Evolutionary conservation across 2,329 filamentous ascomycete genomes (phyloP).

Genomic region (Pestalotiopsis sp.): DNA sequence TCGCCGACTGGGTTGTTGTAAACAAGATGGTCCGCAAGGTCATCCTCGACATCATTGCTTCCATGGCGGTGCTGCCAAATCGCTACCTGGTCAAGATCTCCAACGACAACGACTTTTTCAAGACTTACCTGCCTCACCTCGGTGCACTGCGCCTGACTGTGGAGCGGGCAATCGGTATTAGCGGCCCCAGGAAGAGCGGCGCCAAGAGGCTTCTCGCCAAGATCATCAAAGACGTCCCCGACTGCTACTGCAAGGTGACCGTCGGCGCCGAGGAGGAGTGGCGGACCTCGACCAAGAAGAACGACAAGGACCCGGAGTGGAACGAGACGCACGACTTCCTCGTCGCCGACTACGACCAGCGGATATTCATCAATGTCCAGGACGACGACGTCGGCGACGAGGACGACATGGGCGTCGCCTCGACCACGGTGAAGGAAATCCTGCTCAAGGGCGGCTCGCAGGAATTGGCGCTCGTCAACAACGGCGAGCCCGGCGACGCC

Average conservation of each 20-base stretch:
- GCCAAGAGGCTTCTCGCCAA: conserved; percentile 40
- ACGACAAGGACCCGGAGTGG: conserved; percentile 43
- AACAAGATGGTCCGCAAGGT: conserved; percentile 43
- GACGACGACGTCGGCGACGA: conserved; percentile 48
- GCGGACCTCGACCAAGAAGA: conserved; percentile 42
- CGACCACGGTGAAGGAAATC: conserved; percentile 27
- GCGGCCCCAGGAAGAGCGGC: conserved; percentile 37
- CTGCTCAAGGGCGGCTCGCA: conserved; percentile 41
- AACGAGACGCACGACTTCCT: conserved; percentile 50
- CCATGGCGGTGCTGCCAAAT: conserved; percentile 48
- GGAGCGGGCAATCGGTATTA: conserved; percentile 37
- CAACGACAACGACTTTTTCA: conserved; percentile 46
- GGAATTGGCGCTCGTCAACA: conserved; percentile 37
- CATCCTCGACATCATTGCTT: conserved; percentile 41
- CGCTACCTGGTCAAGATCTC: conserved; percentile 49
- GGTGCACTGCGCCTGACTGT: conserved; percentile 45
- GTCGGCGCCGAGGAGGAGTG: conserved; percentile 44
- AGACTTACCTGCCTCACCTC: conserved; percentile 42
- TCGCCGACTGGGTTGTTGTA: conserved; percentile 17
- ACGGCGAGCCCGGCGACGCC: conserved; percentile 36
- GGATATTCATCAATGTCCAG: conserved; percentile 39
- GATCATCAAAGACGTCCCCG: conserved; percentile 44
- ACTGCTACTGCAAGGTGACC: conserved; percentile 44
- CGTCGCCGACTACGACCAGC: conserved; percentile 44
- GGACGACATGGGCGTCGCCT: conserved; percentile 45